phyloP scores from a whole-genome alignment of 495 filamentous ascomycete species.

The Penicillium pancosmium region DNA sequence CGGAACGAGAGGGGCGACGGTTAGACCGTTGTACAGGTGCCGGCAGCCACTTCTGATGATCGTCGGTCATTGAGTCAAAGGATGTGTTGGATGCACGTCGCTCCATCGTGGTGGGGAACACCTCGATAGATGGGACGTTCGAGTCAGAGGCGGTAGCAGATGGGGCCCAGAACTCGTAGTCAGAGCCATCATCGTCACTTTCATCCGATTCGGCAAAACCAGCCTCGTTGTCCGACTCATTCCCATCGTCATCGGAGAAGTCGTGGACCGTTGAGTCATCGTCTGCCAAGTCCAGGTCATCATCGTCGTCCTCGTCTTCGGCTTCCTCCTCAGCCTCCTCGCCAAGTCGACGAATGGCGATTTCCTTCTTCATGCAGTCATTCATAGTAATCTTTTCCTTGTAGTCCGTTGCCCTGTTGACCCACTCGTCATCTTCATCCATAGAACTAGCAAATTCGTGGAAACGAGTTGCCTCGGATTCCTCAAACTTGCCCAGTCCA shows the following conservation, averaged over 20 bases:
- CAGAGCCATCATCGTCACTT: slow-evolving; percentile 67
- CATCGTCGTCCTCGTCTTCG: slow-evolving; percentile 63
- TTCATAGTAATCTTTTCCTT: slow-evolving; percentile 76
- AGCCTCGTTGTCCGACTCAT: slow-evolving; percentile 94
- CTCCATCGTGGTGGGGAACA: slow-evolving; percentile 46
- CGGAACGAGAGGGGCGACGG: slow-evolving; percentile 32
- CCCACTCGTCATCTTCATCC: slow-evolving; percentile 85
- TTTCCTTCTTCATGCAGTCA: slow-evolving; percentile 90
- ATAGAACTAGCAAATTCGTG: slow-evolving; percentile 90
- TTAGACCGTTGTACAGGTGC: slow-evolving; percentile 29
- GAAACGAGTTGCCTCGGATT: slow-evolving; percentile 74
- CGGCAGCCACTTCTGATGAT: slow-evolving; percentile 37
- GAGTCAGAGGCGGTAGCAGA: slow-evolving; percentile 59
- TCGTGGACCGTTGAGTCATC: slow-evolving; percentile 68
- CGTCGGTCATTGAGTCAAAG: slow-evolving; percentile 61
- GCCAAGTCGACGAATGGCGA: slow-evolving; percentile 79
- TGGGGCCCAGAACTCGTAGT: slow-evolving; percentile 79
- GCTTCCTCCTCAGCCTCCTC: slow-evolving; percentile 92
- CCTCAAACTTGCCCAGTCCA: slow-evolving; percentile 59
- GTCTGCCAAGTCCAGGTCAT: slow-evolving; percentile 58
- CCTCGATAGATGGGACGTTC: slow-evolving; percentile 51
- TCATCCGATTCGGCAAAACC: slow-evolving; percentile 92
- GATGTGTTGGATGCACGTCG: slow-evolving; percentile 64
- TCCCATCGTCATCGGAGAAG: slow-evolving; percentile 66
- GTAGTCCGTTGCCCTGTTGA: slow-evolving; percentile 63